These are phyloP conservation scores for Colletotrichum musae DNA, from an alignment of 2,329 filamentous ascomycete genomes.

Conservation along the genomic window DNA sequence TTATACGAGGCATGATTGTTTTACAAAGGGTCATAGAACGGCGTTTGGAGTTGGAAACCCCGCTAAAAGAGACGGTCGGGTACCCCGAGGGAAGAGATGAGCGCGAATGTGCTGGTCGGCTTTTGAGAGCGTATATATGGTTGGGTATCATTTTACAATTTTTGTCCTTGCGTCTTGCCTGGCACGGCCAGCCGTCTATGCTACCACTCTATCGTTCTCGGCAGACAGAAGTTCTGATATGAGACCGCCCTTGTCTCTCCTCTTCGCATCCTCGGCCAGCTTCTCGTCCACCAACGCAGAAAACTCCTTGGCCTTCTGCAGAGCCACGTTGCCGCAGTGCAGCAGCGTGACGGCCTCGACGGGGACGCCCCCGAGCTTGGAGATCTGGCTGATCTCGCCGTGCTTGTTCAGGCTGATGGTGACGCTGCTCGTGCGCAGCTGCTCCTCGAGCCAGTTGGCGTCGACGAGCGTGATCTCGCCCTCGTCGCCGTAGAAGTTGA, in stretches of 20 bases:
- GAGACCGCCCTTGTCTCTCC: conserved; percentile 83
- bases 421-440: conserved; percentile 79
- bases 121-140: conserved; percentile 28
- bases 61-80: neutral
- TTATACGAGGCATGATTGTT: conserved; percentile 38
- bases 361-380: conserved; percentile 88
- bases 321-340: conserved; percentile 80
- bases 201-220: conserved; percentile 79
- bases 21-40: conserved; percentile 29
- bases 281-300: conserved; percentile 80
- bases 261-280: conserved; percentile 83
- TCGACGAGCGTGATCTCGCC: conserved; percentile 82
- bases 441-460: conserved; percentile 81
- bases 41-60: conserved; percentile 35
- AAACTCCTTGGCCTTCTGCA: conserved; percentile 86
- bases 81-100: neutral
- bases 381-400: conserved; percentile 91
- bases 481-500: conserved; percentile 84
- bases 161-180: conserved; percentile 15
- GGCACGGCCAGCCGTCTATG: conserved; percentile 55
- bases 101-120: conserved; percentile 4
- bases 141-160: conserved; percentile 41
- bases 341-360: conserved; percentile 86
- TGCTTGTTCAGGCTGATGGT: conserved; percentile 90
- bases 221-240: conserved; percentile 82